Conservation (phyloP, 2,329 filamentous ascomycete species). For the Penicillium occitanis region DNA sequence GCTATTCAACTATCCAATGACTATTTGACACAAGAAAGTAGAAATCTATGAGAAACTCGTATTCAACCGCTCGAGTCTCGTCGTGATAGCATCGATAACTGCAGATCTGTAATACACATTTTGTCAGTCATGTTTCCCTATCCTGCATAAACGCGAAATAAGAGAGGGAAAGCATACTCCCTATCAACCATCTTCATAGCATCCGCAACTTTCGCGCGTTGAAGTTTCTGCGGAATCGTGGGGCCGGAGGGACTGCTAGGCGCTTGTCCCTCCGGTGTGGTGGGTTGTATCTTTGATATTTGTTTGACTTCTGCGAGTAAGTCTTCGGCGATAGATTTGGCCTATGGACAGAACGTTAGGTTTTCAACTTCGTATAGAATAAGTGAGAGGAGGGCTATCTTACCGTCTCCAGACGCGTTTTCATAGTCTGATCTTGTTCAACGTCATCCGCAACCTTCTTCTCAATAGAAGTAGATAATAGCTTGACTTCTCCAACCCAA, state of each 20-base stretch:
- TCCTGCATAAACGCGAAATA: not conserved
- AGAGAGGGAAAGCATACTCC: conserved; percentile 37
- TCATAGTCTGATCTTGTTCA: conserved; percentile 31
- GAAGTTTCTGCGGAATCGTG: conserved; percentile 43
- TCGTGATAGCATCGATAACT: conserved; percentile 45
- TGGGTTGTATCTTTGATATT: conserved; percentile 34
- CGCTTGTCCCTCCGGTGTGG: conserved; percentile 26
- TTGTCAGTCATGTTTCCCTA: not conserved
- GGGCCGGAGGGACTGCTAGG: conserved; percentile 29
- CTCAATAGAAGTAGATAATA: conserved; percentile 39
- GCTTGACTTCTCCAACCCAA: conserved; percentile 47
- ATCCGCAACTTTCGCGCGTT: conserved; percentile 48
- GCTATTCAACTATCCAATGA: not conserved
- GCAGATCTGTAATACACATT: conserved; percentile 35
- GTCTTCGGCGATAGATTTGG: conserved; percentile 40
- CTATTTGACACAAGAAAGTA: not conserved
- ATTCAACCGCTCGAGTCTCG: conserved; percentile 42
- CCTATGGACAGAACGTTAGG: conserved; percentile 31
- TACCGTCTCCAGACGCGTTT: conserved; percentile 43
- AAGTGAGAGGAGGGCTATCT: conserved; percentile 18
- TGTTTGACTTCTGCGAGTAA: conserved; percentile 41
- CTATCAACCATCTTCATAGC: conserved; percentile 53
- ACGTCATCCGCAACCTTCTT: conserved; percentile 22
- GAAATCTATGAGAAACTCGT: conserved; percentile 30
- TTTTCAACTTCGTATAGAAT: not conserved